Percentiles rank a stretch among this genome's conserved stretches.
phyloP scores from a whole-genome alignment of 345 rosid genomes.

The Moricandia arvensis region DNA sequence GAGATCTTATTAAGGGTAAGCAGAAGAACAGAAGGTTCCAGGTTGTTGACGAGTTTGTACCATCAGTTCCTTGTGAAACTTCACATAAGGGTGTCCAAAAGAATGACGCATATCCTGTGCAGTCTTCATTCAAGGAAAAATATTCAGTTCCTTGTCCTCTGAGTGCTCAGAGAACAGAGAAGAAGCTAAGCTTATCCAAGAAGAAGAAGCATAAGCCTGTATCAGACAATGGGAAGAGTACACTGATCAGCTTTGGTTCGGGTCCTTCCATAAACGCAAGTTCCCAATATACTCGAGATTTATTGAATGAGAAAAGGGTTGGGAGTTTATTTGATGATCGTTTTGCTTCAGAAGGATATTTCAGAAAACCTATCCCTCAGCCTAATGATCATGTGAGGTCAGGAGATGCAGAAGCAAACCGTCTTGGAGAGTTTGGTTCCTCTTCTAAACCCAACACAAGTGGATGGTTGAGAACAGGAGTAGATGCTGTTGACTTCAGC shows the following conservation, averaged over 20 bases:
- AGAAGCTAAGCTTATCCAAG: slow-evolving; percentile 40
- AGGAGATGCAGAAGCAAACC: slow-evolving; percentile 41
- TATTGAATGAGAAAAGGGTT: slow-evolving; percentile 1
- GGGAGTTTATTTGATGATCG: slow-evolving; percentile 18
- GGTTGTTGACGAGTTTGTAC: slow-evolving; percentile 38
- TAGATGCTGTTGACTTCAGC: slow-evolving; percentile 39
- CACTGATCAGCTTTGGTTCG: slow-evolving; percentile 36
- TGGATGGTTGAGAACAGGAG: slow-evolving; percentile 39
- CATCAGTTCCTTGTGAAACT: slow-evolving; percentile 39
- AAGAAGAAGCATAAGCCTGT: slow-evolving; percentile 52
- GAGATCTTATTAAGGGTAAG: slow-evolving; percentile 42
- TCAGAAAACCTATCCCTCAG: slow-evolving; percentile 35
- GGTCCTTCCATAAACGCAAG: slow-evolving; percentile 30
- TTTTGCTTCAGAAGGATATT: slow-evolving; percentile 40
- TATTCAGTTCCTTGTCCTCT: slow-evolving; percentile 29
- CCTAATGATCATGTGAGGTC: slow-evolving; percentile 32
- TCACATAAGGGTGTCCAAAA: slow-evolving; percentile 35
- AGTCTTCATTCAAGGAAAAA: no score
- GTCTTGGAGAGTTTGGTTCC: slow-evolving; percentile 37
- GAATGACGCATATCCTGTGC: slow-evolving; percentile 10
- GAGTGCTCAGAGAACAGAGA: slow-evolving; percentile 43
- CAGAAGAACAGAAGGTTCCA: slow-evolving; percentile 51
- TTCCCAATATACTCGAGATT: slow-evolving; percentile 38
- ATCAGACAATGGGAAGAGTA: slow-evolving; percentile 37
- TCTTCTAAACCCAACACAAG: slow-evolving; percentile 39